Evolutionary conservation across 1,139 yeast species (phyloP), one percentile per base, ranked within the genome.

Genomic region (Groenewaldozyma sp.): DNA sequence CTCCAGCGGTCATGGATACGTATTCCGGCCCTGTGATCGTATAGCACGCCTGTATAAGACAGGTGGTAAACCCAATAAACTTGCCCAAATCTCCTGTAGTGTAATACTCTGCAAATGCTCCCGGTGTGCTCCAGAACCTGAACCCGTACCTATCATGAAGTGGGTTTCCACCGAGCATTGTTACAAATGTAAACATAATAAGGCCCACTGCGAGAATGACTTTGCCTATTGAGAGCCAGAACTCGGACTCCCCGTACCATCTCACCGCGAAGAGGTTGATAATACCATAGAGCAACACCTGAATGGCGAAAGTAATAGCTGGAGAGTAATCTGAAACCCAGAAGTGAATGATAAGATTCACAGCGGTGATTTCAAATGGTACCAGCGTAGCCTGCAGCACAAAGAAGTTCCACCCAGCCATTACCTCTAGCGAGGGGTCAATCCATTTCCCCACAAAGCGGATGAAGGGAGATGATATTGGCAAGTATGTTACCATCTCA

Each of bases 11-110:
- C 86, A 82, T 79, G 1, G 87, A 73, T 47, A 84, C 75, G 53
- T 82, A 82, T 58, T 84, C 94, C 1, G 94, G 91, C 2, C 94
- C 94, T 7, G 86, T 87, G 48, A 82, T 74, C 10, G 87, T 77
- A 59, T 79, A 82, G 49, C 39, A 77, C 65, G 47, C 86, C 75
- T 65, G 76, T 6, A 78, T 80, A 36, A 82, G 54, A 45, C 83
- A 77, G 2, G 76, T 73, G 44, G 81, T 59, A 51, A 80, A 80
- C 0, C 87, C 94, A 40, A 82, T 75, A 52, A 82, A 82, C 47
- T 77, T 64, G 13, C 94, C 94, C 45, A 63, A 49, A 5, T 60
- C 48, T 0, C 93, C 93, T 0, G 70, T 64, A 10, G 73, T 66
- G 37, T 67, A 61, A 51, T 70, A 74, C 47, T 70, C 73, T 28